These are phyloP conservation scores for sorghum (Sorghum bicolor) DNA, from an alignment of 176 grass and related monocot genomes.

Conservation along the genomic window Sorghum_bicolor_NCBIv3 NC_012871.2:61431001-61431500, in stretches of 20 bases:
- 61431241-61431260: background rate
- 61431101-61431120: background rate
- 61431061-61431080: background rate
- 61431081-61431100: background rate
- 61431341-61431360: background rate
- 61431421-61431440: background rate
- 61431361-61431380: constrained; percentile 45
- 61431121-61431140: background rate
- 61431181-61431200: background rate
- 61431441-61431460: constrained; percentile 6
- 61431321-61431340: background rate
- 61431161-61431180: background rate
- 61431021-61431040: background rate
- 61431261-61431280: background rate
- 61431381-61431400: constrained; percentile 34
- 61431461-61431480: background rate
- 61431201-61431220: background rate
- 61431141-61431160: background rate
- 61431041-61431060: background rate
- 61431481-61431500: background rate
- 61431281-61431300: background rate
- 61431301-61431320: background rate
- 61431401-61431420: constrained; percentile 19
- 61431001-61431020: background rate
- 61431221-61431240: background rate